Evolutionary conservation across 2,329 filamentous ascomycete genomes (phyloP), one percentile per base, ranked within the genome.

Genomic region (Pestalotiopsis fici): DNA sequence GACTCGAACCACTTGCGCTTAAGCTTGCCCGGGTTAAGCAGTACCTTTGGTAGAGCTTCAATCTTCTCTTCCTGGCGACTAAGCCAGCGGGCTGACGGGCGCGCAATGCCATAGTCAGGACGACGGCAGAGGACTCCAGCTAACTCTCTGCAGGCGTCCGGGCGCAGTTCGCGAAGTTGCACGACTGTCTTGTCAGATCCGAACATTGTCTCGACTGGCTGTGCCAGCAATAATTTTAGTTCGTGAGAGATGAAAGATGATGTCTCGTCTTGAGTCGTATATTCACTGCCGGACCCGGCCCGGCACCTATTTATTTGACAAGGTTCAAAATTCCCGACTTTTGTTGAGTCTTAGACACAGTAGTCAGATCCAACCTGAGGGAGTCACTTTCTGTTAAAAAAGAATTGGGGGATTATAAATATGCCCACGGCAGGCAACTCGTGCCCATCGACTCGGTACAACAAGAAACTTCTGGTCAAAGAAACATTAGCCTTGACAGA

Each of bases 41-140:
- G 43, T 28, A 73, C 70, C 43, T 69, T 69, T 2, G 75, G 73
- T 2, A 79, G 75, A 1, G 72, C 71, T 43, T 76, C 72, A 3
- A 74, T 64, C 55, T 75, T 70, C 59, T 74, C 66, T 54, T 77
- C 71, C 66, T 85, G 83, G 3, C 74, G 71, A 2, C 60, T 54
- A 0, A 81, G 74, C 83, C 83, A 84, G 57, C 71, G 68, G 31
- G 69, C 65, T 4, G 80, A 76, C 5, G 80, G 80, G 13, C 71
- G 69, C 7, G 73, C 72, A 57, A 76, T 70, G 54, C 73, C 72
- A 59, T 78, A 76, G 55, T 76, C 72, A 2, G 76, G 75, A 5
- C 78, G 77, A 39, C 83, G 79, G 67, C 74, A 77, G 18, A 85
- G 77, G 5, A 83, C 63, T 3, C 69, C 67, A 0, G 80, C 79